phyloP scores from a whole-genome alignment of 2,329 filamentous ascomycete species.

The Escovopsis weberi region DNA sequence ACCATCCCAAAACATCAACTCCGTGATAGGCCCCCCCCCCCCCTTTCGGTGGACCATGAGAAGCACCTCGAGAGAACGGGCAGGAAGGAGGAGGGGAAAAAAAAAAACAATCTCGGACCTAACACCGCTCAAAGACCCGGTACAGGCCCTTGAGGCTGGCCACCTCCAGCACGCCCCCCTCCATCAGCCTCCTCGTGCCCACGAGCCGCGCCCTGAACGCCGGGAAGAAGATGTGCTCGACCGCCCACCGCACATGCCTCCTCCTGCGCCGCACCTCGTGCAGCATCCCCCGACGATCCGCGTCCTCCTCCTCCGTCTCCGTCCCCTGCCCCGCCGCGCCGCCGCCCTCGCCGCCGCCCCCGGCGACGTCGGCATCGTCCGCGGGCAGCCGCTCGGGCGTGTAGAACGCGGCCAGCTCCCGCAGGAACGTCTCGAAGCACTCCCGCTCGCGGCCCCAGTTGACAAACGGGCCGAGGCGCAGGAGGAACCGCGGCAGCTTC shows the following conservation, averaged over 20 bases:
- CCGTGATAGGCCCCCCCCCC: too few species aligned
- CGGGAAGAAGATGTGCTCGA: slow-evolving; percentile 84
- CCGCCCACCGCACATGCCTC: slow-evolving; percentile 52
- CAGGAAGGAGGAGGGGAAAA: too few species aligned
- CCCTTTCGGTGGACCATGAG: too few species aligned
- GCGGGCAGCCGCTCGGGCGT: slow-evolving; percentile 71
- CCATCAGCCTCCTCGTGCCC: slow-evolving; percentile 63
- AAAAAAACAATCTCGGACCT: too few species aligned
- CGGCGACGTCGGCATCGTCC: background rate
- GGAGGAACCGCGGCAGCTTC: slow-evolving; percentile 78
- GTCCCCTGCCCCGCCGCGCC: too few species aligned
- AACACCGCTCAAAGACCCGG: slow-evolving; percentile 89
- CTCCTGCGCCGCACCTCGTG: slow-evolving; percentile 44
- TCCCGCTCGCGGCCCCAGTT: slow-evolving; percentile 72
- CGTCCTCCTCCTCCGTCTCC: background rate
- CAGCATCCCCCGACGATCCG: slow-evolving; percentile 18
- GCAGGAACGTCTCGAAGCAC: slow-evolving; percentile 77
- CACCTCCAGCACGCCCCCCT: slow-evolving; percentile 64
- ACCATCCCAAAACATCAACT: too few species aligned
- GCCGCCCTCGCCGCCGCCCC: too few species aligned
- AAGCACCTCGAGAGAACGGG: too few species aligned
- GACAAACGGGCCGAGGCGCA: slow-evolving; percentile 76
- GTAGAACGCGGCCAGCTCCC: slow-evolving; percentile 79
- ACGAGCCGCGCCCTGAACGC: slow-evolving; percentile 72
- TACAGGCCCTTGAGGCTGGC: slow-evolving; percentile 89